Evolutionary conservation across 2,329 filamentous ascomycete species (phyloP), one percentile per base, ranked within the genome.

Genomic region (Penicillium italicum): DNA sequence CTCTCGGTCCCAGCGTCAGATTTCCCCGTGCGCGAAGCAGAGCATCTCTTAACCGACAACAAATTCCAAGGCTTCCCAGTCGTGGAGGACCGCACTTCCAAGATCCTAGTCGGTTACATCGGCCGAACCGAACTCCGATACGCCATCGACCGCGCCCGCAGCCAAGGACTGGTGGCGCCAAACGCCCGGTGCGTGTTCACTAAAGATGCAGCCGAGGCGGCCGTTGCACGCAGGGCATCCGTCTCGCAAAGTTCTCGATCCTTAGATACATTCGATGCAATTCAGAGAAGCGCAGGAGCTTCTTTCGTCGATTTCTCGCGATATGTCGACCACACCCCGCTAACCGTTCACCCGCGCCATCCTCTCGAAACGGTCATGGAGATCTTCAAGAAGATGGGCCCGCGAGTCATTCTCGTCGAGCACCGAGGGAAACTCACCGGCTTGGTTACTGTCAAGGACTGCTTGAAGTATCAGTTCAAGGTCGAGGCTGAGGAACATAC

Each of bases 341-440:
- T 99, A 2, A 89, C 91, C 0, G 92, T 92, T 1, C 94, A 99
- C 69, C 94, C 94, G 0, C 86, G 91, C 1, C 84, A 97, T 0
- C 89, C 93, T 0, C 84, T 99, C 0, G 94, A 99, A 75, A 99
- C 94, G 0, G 93, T 96, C 31, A 97, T 99, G 91, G 94, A 99
- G 69, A 81, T 99, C 11, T 99, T 99, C 79, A 93, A 93, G 72
- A 99, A 97, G 77, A 95, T 99, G 71, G 94, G 94, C 0, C 94
- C 93, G 0, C 85, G 94, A 1, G 91, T 97, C 6, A 93, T 99
- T 47, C 81, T 99, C 4, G 88, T 97, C 37, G 94, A 99, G 72
- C 88, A 96, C 69, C 88, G 90, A 56, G 94, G 94, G 14, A 84
- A 85, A 47, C 81, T 99, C 2, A 84, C 83, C 0, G 94, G 94